Evolutionary conservation across 1,284 basidiomycete species (phyloP).

Genomic region (Ceratobasidium sp.): DNA sequence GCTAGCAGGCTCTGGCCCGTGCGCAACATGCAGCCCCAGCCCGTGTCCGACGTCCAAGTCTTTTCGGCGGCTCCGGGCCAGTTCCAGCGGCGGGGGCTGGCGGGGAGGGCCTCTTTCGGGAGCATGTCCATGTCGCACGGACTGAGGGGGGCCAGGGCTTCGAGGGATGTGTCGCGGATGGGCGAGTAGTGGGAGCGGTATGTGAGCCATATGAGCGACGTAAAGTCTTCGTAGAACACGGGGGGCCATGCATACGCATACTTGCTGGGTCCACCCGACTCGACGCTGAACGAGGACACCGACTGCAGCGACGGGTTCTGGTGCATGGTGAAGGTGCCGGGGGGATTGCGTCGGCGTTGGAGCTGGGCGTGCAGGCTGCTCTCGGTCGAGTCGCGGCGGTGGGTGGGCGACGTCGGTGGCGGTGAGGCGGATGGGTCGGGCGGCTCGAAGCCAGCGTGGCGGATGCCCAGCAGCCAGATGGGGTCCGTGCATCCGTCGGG

Average conservation of each 20-base stretch:
- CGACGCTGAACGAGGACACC: conserved; percentile 46
- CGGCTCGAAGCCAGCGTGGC: conserved; percentile 74
- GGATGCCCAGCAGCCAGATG: conserved; percentile 84
- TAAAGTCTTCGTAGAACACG: conserved; percentile 89
- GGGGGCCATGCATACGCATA: conserved; percentile 64
- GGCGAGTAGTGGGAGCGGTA: conserved; percentile 90
- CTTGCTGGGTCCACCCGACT: conserved; percentile 36
- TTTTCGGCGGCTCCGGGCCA: conserved; percentile 67
- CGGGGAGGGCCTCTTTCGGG: conserved; percentile 36
- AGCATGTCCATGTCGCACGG: conserved; percentile 45
- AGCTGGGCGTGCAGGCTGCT: conserved; percentile 48
- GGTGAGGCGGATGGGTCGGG: conserved; percentile 47
- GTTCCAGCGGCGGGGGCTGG: conserved; percentile 52
- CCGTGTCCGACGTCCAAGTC: conserved; percentile 89
- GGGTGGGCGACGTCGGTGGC: conserved; percentile 28
- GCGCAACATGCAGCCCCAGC: conserved; percentile 98
- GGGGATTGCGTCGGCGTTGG: conserved; percentile 49
- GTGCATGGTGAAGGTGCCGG: conserved; percentile 38
- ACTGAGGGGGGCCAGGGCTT: conserved; percentile 56
- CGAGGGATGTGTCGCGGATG: conserved; percentile 72
- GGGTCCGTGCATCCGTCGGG: conserved; percentile 80
- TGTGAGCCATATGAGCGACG: conserved; percentile 86
- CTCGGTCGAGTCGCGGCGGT: conserved; percentile 46
- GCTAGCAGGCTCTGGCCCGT: conserved; percentile 94
- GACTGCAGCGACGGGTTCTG: conserved; percentile 44